phyloP scores from a whole-genome alignment of 371 early-diverging fungal species.

The Coemansia sp. region DNA sequence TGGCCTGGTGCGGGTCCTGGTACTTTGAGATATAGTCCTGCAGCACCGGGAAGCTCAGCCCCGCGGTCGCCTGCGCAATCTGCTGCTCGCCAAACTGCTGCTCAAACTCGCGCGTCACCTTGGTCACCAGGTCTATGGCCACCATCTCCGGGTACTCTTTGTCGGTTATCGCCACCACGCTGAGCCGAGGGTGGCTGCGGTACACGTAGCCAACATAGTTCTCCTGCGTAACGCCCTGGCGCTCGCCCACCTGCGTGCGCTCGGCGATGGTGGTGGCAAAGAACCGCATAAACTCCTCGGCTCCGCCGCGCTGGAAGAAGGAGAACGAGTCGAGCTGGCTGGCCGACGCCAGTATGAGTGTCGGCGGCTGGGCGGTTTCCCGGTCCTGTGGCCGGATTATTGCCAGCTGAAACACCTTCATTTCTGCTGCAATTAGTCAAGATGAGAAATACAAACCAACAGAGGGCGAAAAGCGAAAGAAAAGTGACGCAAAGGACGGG shows the following conservation, averaged over 20 bases:
- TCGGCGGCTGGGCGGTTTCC: slow-evolving; percentile 10
- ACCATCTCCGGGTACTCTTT: slow-evolving; percentile 91
- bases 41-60: slow-evolving; percentile 68
- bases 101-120: slow-evolving; percentile 87
- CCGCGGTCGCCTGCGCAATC: slow-evolving; percentile 7
- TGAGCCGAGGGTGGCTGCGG: slow-evolving; percentile 69
- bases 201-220: slow-evolving; percentile 80
- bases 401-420: slow-evolving; percentile 38
- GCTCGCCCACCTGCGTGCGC: slow-evolving; percentile 76
- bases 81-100: slow-evolving; percentile 39
- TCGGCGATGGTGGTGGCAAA: slow-evolving; percentile 83
- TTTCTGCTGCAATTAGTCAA: slow-evolving; percentile 3
- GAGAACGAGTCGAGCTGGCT: slow-evolving; percentile 82
- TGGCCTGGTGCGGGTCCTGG: slow-evolving; percentile 93
- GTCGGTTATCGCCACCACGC: slow-evolving; percentile 82
- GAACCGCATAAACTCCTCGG: slow-evolving; percentile 89
- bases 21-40: slow-evolving; percentile 71
- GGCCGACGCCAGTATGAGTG: slow-evolving; percentile 56
- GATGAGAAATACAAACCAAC: not conserved
- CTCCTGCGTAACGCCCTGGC: slow-evolving; percentile 66
- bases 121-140: slow-evolving; percentile 83
- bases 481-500: not conserved
- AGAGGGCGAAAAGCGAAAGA: not conserved
- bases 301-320: slow-evolving; percentile 83
- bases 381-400: slow-evolving; percentile 28